phyloP scores from a whole-genome alignment of 768 basidiomycete species.

The Boletus patriciae region DNA sequence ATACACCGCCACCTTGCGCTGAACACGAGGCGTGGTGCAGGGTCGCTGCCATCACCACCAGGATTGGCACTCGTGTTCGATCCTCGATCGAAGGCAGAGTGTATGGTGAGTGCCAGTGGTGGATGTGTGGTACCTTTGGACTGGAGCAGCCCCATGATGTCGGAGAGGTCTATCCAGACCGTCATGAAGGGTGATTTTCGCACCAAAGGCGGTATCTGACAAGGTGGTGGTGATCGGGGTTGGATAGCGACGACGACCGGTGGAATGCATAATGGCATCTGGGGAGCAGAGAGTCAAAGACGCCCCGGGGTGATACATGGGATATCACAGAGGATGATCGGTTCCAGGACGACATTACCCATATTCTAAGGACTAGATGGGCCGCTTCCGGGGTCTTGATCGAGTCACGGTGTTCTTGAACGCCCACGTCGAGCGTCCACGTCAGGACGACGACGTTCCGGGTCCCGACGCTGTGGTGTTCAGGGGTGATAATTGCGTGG shows the following conservation, averaged over 20 bases:
- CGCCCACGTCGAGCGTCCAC: too few relatives aligned
- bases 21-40: conserved; percentile 16
- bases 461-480: too few relatives aligned
- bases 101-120: too few relatives aligned
- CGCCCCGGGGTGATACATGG: conserved; percentile 25
- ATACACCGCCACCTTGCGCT: conserved; percentile 28
- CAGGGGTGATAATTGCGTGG: too few relatives aligned
- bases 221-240: background rate
- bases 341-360: conserved; percentile 16
- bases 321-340: conserved; percentile 39
- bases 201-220: conserved; percentile 17
- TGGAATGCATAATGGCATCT: conserved; percentile 18
- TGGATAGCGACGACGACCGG: too few relatives aligned
- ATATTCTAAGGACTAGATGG: too few relatives aligned
- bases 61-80: conserved; percentile 30
- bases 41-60: background rate
- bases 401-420: too few relatives aligned
- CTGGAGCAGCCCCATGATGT: conserved; percentile 38
- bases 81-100: conserved; percentile 55
- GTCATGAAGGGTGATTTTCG: conserved; percentile 14
- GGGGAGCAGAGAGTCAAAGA: conserved; percentile 42
- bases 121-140: conserved; percentile 27
- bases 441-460: too few relatives aligned
- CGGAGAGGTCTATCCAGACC: conserved; percentile 38
- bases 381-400: too few relatives aligned